These are phyloP conservation scores for Acanthamoeba lenticulata DNA, from an alignment of 208 protist genomes.

Conservation along the genomic window DNA sequence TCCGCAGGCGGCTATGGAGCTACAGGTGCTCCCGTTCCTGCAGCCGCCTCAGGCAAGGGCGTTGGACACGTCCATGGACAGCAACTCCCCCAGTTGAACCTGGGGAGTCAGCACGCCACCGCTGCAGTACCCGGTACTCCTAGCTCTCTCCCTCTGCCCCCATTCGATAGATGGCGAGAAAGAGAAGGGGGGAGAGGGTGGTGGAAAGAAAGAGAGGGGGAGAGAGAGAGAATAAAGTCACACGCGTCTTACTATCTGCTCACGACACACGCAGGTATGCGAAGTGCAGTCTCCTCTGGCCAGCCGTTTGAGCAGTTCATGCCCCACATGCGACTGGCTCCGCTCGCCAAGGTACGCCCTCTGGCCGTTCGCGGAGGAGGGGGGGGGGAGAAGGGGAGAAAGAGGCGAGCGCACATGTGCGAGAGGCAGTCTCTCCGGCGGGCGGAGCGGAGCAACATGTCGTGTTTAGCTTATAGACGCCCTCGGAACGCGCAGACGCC, in stretches of 20 bases:
- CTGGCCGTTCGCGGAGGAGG: too few relatives aligned
- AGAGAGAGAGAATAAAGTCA: too few relatives aligned
- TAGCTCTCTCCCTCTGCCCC: neutral
- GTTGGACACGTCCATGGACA: neutral
- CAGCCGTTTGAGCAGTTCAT: constrained; percentile 5
- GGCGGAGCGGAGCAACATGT: too few relatives aligned
- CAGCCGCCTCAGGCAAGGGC: neutral
- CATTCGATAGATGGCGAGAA: too few relatives aligned
- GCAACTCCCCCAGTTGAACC: neutral
- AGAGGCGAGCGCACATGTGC: too few relatives aligned
- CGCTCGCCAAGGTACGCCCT: neutral
- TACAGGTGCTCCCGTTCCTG: neutral
- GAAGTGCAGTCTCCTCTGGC: neutral
- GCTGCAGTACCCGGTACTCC: neutral
- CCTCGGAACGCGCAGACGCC: neutral
- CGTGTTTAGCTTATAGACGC: too few relatives aligned
- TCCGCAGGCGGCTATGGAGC: neutral
- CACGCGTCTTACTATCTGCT: neutral
- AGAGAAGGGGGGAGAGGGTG: too few relatives aligned
- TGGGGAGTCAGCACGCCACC: too few relatives aligned
- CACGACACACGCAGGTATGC: neutral
- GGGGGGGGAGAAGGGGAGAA: neutral
- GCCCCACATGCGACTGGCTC: neutral
- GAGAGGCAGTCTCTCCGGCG: too few relatives aligned
- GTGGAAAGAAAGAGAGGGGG: too few relatives aligned